These are phyloP conservation scores for Graphilbum sp. DNA, from an alignment of 2,329 filamentous ascomycete genomes.

Conservation along the genomic window DNA sequence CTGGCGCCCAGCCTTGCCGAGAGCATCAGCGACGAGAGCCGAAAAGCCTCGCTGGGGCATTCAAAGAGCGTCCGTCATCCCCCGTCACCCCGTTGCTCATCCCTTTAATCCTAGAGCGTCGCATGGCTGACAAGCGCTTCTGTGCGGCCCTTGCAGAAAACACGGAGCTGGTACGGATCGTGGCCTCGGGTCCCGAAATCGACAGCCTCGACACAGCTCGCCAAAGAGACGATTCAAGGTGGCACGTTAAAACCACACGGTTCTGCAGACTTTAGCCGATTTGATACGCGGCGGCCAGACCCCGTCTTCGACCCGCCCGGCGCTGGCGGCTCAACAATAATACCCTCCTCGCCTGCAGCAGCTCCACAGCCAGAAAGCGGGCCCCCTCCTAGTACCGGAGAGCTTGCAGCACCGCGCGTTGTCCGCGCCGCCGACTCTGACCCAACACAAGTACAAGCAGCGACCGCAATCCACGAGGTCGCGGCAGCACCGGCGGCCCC, in stretches of 20 bases:
- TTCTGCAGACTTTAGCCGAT: conserved; percentile 32
- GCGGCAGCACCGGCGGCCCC: no score
- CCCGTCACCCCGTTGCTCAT: no score
- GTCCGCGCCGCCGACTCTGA: no score
- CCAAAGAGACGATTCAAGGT: conserved; percentile 43
- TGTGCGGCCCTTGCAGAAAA: no score
- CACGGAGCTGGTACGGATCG: conserved; percentile 44
- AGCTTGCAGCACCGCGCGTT: neutral
- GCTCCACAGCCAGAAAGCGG: no score
- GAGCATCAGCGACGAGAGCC: conserved; percentile 2
- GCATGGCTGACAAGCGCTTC: no score
- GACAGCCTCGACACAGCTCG: conserved; percentile 40
- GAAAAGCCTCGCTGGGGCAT: conserved; percentile 3
- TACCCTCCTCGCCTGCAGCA: no score
- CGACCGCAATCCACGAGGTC: no score
- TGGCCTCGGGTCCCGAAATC: conserved; percentile 42
- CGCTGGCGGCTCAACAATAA: neutral
- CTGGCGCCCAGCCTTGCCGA: conserved; percentile 3
- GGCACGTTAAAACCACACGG: conserved; percentile 31
- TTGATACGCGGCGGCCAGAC: conserved; percentile 25
- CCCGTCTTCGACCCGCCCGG: conserved; percentile 11
- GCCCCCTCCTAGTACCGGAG: no score
- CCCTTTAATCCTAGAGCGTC: no score
- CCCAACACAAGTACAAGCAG: no score
- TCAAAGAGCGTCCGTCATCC: conserved; percentile 6